Evolutionary conservation across 305 asterid genomes (phyloP).

Genomic region (Fraxinus velutina): DNA sequence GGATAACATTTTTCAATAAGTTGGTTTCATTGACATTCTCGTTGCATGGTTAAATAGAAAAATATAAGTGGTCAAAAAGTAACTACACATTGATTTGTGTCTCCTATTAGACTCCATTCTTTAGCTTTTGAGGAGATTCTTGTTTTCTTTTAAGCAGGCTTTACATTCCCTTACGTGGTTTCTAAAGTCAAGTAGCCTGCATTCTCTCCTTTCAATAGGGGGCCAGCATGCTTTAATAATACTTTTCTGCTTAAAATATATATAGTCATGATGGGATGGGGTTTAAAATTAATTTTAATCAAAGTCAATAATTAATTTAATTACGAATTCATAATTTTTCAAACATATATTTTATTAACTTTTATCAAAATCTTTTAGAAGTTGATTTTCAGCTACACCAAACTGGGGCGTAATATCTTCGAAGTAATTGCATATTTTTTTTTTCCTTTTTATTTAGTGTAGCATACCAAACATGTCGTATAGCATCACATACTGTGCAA

Average conservation of each 20-base stretch:
- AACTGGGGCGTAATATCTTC: background rate
- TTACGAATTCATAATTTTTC: background rate
- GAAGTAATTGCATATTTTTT: background rate
- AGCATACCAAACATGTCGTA: background rate
- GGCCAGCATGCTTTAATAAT: background rate
- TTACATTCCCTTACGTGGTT: constrained; percentile 49
- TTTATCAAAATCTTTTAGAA: background rate
- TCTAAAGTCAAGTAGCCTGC: constrained; percentile 29
- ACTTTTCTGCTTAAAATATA: background rate
- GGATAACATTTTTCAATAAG: constrained; percentile 33
- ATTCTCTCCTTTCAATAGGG: constrained; percentile 20
- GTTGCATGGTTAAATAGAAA: constrained; percentile 39
- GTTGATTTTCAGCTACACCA: background rate
- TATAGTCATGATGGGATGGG: background rate
- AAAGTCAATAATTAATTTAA: background rate
- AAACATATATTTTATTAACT: no score
- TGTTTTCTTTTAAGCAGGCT: constrained; percentile 65
- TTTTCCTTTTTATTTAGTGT: background rate
- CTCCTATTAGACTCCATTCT: constrained; percentile 69
- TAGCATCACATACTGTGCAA: background rate
- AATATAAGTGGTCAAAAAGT: constrained; percentile 72
- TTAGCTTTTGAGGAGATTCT: constrained; percentile 82
- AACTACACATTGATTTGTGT: constrained; percentile 51
- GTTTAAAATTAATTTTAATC: background rate
- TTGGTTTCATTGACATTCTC: constrained; percentile 61